Evolutionary conservation across 176 grass and related monocot species (phyloP).

Genomic region (Otatea glauca): DNA sequence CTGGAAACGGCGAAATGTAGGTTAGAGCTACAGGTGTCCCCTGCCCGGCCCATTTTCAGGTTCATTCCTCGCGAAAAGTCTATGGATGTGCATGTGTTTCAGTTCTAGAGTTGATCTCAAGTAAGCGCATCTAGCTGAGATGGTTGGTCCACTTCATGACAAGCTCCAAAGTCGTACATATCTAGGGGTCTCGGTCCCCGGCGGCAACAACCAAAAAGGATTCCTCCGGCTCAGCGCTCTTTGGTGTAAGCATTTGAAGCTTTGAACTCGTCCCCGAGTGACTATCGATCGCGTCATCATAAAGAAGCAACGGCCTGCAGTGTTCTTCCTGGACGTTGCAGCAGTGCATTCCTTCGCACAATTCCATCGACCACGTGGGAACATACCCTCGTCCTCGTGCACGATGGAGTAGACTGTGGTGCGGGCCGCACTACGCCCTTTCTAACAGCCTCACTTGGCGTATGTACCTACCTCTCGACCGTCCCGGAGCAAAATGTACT

Average conservation of each 20-base stretch:
- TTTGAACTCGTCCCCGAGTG: neutral
- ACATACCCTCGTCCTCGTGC: neutral
- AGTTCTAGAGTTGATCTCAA: neutral
- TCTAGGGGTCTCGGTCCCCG: neutral
- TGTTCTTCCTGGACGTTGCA: neutral
- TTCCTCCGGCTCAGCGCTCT: neutral
- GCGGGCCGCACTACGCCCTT: neutral
- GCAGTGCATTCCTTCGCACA: neutral
- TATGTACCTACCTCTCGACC: neutral
- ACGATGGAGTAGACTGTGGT: neutral
- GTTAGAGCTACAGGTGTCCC: constrained; percentile 17
- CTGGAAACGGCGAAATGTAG: neutral
- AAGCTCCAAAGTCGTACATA: neutral
- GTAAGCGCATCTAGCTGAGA: neutral
- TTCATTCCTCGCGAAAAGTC: neutral
- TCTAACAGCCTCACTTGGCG: neutral
- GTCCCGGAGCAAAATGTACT: neutral
- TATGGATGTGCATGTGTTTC: neutral
- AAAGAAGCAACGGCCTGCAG: neutral
- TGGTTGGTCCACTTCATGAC: neutral
- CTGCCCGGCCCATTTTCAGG: neutral
- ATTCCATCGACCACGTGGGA: neutral
- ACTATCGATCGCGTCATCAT: neutral
- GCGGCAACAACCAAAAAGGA: neutral
- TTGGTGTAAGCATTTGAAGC: neutral